Conservation (phyloP, 2,329 filamentous ascomycete genomes). For the Elsinoe ampelina region DNA sequence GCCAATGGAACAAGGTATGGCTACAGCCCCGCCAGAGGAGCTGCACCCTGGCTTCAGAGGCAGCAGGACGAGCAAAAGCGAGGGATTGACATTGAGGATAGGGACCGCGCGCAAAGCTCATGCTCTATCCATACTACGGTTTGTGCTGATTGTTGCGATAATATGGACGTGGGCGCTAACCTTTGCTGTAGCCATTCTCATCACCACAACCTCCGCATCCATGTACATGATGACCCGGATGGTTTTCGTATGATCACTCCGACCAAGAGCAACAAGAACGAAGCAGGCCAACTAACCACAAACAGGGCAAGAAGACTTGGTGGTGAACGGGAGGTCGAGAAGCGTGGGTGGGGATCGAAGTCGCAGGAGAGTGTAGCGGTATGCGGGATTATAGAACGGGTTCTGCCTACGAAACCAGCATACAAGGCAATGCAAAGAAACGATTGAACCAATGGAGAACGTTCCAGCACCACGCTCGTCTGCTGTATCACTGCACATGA, state of each 20-base stretch:
- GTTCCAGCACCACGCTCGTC: too few species aligned
- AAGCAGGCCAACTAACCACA: not conserved
- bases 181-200: conserved; percentile 47
- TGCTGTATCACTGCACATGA: too few species aligned
- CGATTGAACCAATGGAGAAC: too few species aligned
- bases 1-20: conserved; percentile 70
- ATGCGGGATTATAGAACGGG: not conserved
- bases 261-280: not conserved
- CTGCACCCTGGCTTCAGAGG: not conserved
- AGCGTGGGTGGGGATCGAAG: not conserved
- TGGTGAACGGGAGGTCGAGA: conserved; percentile 25
- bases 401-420: not conserved
- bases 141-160: not conserved
- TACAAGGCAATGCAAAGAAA: not conserved
- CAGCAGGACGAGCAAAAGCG: not conserved
- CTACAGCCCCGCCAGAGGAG: not conserved
- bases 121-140: conserved; percentile 61
- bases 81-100: conserved; percentile 28
- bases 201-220: conserved; percentile 32
- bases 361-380: not conserved
- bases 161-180: conserved; percentile 25
- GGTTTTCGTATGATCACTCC: conserved; percentile 39
- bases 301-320: conserved; percentile 67
- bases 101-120: conserved; percentile 54
- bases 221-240: conserved; percentile 68